Conservation (phyloP, 2,329 filamentous ascomycete species). For the Penicillium expansum region DNA sequence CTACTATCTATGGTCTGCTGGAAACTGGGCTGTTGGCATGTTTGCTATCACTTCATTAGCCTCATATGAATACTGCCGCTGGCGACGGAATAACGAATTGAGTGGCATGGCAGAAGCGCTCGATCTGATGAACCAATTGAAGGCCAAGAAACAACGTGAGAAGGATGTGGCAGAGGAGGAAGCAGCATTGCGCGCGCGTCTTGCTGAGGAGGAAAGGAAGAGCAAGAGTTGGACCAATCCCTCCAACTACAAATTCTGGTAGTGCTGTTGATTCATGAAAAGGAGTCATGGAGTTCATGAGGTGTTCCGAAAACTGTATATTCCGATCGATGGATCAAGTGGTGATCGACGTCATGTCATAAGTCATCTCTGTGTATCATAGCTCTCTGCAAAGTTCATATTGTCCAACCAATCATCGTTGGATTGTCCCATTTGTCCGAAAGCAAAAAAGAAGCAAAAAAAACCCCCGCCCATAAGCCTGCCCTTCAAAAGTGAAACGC, state of each 20-base stretch:
- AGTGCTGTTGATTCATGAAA: constrained; percentile 23
- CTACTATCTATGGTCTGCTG: constrained; percentile 64
- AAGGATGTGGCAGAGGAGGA: constrained; percentile 44
- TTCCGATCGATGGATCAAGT: constrained; percentile 15
- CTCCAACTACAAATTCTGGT: constrained; percentile 50
- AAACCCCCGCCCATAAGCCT: neutral
- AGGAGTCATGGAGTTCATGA: constrained; percentile 35
- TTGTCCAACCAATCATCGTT: constrained; percentile 6
- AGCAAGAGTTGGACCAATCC: constrained; percentile 45
- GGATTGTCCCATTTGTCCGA: neutral
- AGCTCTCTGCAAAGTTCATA: constrained; percentile 19
- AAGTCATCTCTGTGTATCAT: constrained; percentile 28
- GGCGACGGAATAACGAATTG: constrained; percentile 68
- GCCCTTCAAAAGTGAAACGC: constrained; percentile 2
- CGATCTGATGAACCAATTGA: constrained; percentile 74
- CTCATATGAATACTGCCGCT: constrained; percentile 82
- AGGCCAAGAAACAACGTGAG: constrained; percentile 60
- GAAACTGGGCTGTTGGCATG: constrained; percentile 81
- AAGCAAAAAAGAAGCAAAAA: constrained; percentile 2
- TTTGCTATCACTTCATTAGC: constrained; percentile 68
- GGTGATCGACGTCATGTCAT: constrained; percentile 19
- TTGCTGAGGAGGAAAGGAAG: constrained; percentile 39
- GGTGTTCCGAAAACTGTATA: constrained; percentile 25
- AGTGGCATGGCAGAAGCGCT: constrained; percentile 82
- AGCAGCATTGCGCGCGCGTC: constrained; percentile 29